These are phyloP conservation scores for Schizophyllum amplum DNA, from an alignment of 1,284 basidiomycete species.

Conservation along the genomic window DNA sequence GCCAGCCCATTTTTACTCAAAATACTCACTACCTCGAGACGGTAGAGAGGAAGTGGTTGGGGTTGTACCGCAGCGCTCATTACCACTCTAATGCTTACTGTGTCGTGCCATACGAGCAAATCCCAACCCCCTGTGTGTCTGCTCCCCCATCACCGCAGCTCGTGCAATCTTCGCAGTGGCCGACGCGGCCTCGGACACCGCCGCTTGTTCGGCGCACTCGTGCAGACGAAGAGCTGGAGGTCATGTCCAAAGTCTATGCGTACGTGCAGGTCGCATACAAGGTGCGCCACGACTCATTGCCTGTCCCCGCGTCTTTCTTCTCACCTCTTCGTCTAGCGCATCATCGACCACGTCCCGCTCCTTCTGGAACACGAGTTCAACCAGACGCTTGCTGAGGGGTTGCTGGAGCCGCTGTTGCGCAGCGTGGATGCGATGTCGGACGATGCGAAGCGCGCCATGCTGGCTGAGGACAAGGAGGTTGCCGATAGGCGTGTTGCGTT, in stretches of 20 bases:
- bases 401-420: constrained; percentile 32
- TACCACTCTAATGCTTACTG: neutral
- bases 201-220: neutral
- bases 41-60: constrained; percentile 16
- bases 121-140: too few relatives aligned
- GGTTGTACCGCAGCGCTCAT: constrained; percentile 5
- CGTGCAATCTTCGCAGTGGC: too few relatives aligned
- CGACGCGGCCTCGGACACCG: neutral
- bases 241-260: constrained; percentile 47
- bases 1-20: constrained; percentile 18
- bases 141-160: too few relatives aligned
- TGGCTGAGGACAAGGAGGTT: constrained; percentile 30
- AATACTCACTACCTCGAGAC: constrained; percentile 15
- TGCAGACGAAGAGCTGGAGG: constrained; percentile 27
- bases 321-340: constrained; percentile 29
- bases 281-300: constrained; percentile 19
- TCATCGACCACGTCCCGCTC: constrained; percentile 44
- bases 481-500: neutral
- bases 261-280: constrained; percentile 44
- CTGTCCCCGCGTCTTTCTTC: neutral
- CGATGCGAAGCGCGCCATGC: constrained; percentile 19
- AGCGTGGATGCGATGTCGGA: constrained; percentile 22
- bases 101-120: too few relatives aligned
- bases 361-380: constrained; percentile 43
- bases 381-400: constrained; percentile 26